These are phyloP conservation scores for Fusarium sp. DNA, from an alignment of 2,329 filamentous ascomycete species.

Conservation along the genomic window DNA sequence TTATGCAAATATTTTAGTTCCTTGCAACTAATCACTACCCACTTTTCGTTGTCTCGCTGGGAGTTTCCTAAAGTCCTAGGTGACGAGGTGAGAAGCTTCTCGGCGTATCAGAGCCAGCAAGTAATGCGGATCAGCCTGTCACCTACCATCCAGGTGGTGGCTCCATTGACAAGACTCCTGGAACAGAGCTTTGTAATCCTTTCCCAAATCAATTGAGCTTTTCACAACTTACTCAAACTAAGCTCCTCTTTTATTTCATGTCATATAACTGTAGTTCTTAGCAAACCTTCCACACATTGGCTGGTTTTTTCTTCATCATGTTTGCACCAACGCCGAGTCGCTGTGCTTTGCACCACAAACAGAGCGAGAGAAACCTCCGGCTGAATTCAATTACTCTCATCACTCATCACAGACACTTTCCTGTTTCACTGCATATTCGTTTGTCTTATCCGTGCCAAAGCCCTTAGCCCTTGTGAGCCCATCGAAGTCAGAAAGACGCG, in stretches of 20 bases:
- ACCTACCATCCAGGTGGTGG: no score
- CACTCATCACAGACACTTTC: neutral
- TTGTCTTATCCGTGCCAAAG: neutral
- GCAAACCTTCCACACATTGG: accelerated
- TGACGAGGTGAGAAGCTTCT: neutral
- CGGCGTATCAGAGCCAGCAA: neutral
- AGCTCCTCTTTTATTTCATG: accelerated
- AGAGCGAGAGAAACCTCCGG: accelerated
- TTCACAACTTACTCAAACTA: accelerated
- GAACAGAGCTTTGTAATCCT: neutral
- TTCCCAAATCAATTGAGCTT: accelerated
- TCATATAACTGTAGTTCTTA: accelerated
- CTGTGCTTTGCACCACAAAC: neutral
- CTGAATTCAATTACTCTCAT: neutral
- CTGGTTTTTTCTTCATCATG: accelerated
- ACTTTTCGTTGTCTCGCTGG: neutral
- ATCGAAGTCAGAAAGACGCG: neutral
- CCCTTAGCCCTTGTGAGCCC: neutral
- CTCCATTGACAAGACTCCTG: neutral
- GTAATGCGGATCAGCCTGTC: neutral
- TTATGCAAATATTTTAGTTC: accelerated
- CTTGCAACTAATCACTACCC: neutral
- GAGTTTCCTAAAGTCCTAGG: neutral
- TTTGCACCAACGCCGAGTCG: neutral
- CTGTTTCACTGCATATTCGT: neutral